phyloP scores from a whole-genome alignment of 2,329 filamentous ascomycete genomes.

The Didymella pomorum region DNA sequence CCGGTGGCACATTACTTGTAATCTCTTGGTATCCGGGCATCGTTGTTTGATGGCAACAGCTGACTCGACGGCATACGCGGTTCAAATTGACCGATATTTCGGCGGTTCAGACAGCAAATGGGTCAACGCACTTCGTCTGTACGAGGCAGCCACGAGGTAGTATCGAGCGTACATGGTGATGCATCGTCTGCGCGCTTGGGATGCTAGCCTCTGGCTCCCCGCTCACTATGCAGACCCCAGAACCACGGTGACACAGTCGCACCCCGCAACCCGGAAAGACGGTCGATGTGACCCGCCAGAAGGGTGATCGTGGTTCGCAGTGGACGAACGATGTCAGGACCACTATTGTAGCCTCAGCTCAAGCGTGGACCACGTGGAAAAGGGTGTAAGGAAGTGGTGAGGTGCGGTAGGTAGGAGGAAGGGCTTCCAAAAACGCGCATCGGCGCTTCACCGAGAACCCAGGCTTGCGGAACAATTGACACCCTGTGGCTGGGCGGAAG shows the following conservation, averaged over 20 bases:
- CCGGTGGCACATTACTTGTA: neutral
- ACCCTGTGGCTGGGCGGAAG: conserved; percentile 10
- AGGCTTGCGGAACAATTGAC: neutral
- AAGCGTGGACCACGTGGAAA: conserved; percentile 3
- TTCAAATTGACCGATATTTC: neutral
- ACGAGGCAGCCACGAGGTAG: neutral
- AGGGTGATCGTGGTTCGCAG: neutral
- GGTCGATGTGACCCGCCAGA: neutral
- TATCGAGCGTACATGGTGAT: neutral
- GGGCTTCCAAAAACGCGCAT: neutral
- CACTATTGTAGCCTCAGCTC: neutral
- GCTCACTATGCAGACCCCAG: conserved; percentile 1
- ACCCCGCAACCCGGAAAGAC: neutral
- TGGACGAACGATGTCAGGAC: neutral
- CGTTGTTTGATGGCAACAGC: neutral
- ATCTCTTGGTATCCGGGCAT: neutral
- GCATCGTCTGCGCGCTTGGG: neutral
- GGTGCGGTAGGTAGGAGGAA: neutral
- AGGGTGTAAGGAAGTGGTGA: neutral
- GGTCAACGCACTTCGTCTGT: neutral
- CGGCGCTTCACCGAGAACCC: conserved; percentile 9
- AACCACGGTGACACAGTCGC: neutral
- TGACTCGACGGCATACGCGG: neutral
- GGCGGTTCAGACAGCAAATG: neutral
- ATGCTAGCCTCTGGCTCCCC: neutral